phyloP scores from a whole-genome alignment of 2,329 filamentous ascomycete species.

The Gnomoniopsis smithogilvyi region DNA sequence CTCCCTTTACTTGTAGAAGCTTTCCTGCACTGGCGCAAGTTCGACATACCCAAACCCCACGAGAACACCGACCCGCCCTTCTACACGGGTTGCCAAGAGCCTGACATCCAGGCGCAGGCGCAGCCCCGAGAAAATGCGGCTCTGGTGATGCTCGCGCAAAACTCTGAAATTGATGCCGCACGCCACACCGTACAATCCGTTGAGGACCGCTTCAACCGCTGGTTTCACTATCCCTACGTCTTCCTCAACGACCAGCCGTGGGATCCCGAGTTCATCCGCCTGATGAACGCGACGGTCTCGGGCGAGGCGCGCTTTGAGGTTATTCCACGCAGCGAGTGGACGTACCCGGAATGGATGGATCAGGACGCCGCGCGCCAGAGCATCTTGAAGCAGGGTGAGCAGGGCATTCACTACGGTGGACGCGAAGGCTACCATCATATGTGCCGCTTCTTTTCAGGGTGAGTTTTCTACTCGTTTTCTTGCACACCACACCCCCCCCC shows the following conservation, averaged over 20 bases:
- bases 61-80: conserved; percentile 37
- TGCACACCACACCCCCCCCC: neutral
- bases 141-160: conserved; percentile 44
- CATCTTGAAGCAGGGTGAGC: conserved; percentile 26
- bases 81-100: conserved; percentile 36
- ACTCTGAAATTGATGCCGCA: conserved; percentile 37
- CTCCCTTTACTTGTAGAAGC: conserved; percentile 31
- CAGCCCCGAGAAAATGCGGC: conserved; percentile 39
- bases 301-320: conserved; percentile 39
- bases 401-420: conserved; percentile 35
- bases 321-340: conserved; percentile 38
- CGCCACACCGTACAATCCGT: conserved; percentile 37
- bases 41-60: conserved; percentile 31
- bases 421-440: conserved; percentile 39
- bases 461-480: conserved; percentile 19
- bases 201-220: conserved; percentile 42
- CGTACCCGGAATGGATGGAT: conserved; percentile 33
- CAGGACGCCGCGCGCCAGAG: conserved; percentile 19
- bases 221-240: conserved; percentile 44
- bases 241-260: conserved; percentile 45
- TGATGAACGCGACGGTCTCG: conserved; percentile 33
- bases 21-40: conserved; percentile 32
- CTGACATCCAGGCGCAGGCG: conserved; percentile 23
- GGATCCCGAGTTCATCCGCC: conserved; percentile 34
- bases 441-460: conserved; percentile 40